Conservation (phyloP, 306 rosid species). For the Prunus armeniaca region DNA sequence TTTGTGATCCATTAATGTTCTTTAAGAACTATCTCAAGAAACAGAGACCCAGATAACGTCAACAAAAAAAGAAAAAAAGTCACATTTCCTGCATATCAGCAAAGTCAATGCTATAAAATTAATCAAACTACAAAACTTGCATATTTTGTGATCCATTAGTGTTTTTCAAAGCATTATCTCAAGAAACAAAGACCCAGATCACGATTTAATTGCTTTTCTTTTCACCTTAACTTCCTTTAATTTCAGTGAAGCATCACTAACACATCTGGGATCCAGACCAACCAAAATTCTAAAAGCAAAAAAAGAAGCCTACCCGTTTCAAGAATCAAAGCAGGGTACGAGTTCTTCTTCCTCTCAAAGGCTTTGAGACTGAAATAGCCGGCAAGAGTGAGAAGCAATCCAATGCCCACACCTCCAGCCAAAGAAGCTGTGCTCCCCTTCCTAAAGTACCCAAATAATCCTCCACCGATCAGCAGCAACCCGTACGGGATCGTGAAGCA, state of each 20-base stretch:
- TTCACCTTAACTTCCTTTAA: background rate
- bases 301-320: constrained; percentile 47
- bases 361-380: constrained; percentile 80
- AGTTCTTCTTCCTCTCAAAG: constrained; percentile 61
- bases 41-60: background rate
- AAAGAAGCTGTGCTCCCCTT: constrained; percentile 79
- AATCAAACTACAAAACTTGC: background rate
- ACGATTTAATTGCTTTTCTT: background rate
- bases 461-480: constrained; percentile 61
- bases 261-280: background rate
- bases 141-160: background rate
- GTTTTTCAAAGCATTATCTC: background rate
- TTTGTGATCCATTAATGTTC: background rate
- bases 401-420: constrained; percentile 62
- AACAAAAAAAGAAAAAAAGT: background rate
- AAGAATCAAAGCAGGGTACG: constrained; percentile 50
- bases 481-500: constrained; percentile 92
- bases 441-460: constrained; percentile 54
- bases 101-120: background rate
- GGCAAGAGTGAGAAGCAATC: constrained; percentile 62
- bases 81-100: background rate
- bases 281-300: background rate
- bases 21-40: background rate
- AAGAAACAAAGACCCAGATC: constrained; percentile 6
- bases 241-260: background rate